Evolutionary conservation across 2,329 filamentous ascomycete genomes (phyloP).

Genomic region (Venturia carpophila): DNA sequence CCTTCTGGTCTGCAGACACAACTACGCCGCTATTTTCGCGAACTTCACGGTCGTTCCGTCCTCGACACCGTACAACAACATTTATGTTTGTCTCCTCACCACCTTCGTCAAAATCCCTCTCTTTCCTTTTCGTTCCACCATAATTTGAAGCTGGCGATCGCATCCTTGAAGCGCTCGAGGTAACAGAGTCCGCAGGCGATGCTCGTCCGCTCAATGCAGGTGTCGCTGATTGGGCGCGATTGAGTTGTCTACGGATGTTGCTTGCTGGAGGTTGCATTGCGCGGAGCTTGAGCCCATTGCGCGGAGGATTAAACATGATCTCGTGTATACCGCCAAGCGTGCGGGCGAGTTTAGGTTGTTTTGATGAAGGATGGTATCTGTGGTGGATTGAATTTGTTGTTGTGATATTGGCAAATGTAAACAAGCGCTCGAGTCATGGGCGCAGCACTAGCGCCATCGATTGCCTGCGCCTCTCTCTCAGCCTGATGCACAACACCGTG

Average conservation of each 20-base stretch:
- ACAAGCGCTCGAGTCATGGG: constrained; percentile 6
- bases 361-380: not conserved
- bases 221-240: constrained; percentile 14
- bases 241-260: constrained; percentile 1
- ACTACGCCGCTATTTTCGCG: constrained; percentile 93
- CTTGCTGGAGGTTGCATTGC: constrained; percentile 13
- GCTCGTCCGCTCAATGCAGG: constrained; percentile 40
- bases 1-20: constrained; percentile 80
- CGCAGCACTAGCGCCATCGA: no score
- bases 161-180: constrained; percentile 44
- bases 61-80: constrained; percentile 89
- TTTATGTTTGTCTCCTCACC: constrained; percentile 92
- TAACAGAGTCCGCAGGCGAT: constrained; percentile 65
- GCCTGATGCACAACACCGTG: not conserved
- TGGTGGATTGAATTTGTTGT: not conserved
- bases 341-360: not conserved
- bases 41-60: constrained; percentile 85
- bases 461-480: no score
- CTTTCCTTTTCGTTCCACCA: constrained; percentile 70
- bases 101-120: constrained; percentile 68
- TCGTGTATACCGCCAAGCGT: not conserved
- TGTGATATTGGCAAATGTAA: not conserved
- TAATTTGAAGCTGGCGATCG: constrained; percentile 42
- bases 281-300: constrained; percentile 11
- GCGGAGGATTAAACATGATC: constrained; percentile 13